Base-by-base conservation (phyloP, 1,284 basidiomycete species). In the Trametes hirsuta region DNA sequence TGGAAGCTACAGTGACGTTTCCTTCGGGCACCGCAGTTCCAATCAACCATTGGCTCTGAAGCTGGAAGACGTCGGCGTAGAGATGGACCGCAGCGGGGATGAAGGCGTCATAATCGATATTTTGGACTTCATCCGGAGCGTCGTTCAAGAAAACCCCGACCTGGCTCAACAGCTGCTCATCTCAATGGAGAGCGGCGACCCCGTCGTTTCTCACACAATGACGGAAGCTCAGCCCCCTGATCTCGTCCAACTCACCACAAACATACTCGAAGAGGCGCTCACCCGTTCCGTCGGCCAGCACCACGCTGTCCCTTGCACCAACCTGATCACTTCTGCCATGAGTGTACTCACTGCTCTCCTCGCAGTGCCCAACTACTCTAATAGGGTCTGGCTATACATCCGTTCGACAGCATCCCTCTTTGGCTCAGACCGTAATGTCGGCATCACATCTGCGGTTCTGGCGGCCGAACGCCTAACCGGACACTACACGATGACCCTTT, bases 321-420 rank as follows among this genome's bases (percentile, higher is more conserved):
- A 83, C 40, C 81, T 95, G 58, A 90, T 95, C 65, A 89, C 90
- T 4, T 91, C 91, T 2, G 84, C 90, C 0, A 84, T 94, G 76
- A 87, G 85, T 55, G 85, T 95, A 8, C 81, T 96, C n/a, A 83
- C 91, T 9, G 86, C 87, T 0, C 79, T 96, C 35, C 80, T 95
- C 21, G 84, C 87, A 0, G 77, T 95, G 1, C 90, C 90, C 0
- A 81, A 78, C 47, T 89, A 90, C 67, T 88, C 93, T 1, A 86
- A 86, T 58, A 83, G 89, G 1, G 89, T 95, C 18, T 96, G 94
- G 94, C 79, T 94, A 6, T 94, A 90, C 68, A 82, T 94, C 30
- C 87, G 93, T 11, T 92, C 91, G 2, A 90, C 92, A 1, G 80
- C 85, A 1, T 79, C 87, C 5, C 78, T 96, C 15, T 93, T 95